These are phyloP conservation scores for Malus hybrid DNA, from an alignment of 331 rosid species.

Conservation along the genomic window DNA sequence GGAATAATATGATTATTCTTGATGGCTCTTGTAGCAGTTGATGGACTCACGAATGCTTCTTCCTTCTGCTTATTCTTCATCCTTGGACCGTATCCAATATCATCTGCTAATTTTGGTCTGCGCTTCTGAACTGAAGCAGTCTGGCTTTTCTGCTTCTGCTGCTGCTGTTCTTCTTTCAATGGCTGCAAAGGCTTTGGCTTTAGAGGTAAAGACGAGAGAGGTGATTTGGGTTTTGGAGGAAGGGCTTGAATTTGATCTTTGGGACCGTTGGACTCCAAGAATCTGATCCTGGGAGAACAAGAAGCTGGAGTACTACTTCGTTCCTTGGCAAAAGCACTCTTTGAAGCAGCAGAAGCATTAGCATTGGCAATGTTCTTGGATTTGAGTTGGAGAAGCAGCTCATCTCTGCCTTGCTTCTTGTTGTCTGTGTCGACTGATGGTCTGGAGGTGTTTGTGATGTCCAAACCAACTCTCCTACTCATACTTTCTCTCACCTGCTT, in stretches of 20 bases:
- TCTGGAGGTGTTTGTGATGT: constrained; percentile 57
- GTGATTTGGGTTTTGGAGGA: constrained; percentile 9
- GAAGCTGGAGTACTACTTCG: constrained; percentile 28
- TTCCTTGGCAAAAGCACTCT: constrained; percentile 25
- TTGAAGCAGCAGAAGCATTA: not conserved
- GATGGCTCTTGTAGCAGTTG: constrained; percentile 27
- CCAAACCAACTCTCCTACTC: constrained; percentile 56
- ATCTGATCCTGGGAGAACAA: constrained; percentile 49
- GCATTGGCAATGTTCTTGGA: constrained; percentile 18
- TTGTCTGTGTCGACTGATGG: constrained; percentile 20
- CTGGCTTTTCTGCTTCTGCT: not conserved
- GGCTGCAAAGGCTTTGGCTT: constrained; percentile 27
- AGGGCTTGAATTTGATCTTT: constrained; percentile 27
- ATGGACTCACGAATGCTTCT: constrained; percentile 49
- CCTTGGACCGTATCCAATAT: constrained; percentile 32
- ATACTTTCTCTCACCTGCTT: constrained; percentile 65
- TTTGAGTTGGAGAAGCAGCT: constrained; percentile 26
- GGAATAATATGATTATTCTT: constrained; percentile 3
- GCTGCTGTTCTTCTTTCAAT: constrained; percentile 3
- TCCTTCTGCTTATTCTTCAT: constrained; percentile 51
- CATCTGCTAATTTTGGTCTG: constrained; percentile 14
- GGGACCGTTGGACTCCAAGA: constrained; percentile 30
- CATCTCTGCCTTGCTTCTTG: constrained; percentile 21
- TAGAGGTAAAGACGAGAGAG: constrained; percentile 12
- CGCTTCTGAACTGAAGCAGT: constrained; percentile 7